Evolutionary conservation across 306 rosid genomes (phyloP), one percentile per base, ranked within the genome.

Genomic region (Castanea sativa): DNA sequence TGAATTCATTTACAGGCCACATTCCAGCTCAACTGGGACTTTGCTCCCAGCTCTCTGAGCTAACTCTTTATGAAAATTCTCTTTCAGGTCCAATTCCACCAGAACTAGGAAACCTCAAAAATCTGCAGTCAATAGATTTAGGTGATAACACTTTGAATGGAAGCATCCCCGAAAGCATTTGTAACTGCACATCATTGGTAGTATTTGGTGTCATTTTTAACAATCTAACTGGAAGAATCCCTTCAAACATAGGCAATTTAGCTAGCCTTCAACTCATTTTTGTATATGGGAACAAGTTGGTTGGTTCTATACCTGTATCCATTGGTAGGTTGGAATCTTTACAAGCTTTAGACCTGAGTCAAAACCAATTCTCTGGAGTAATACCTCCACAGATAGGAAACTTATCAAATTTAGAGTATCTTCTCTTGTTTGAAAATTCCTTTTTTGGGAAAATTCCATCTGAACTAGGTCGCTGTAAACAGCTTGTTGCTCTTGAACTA

Each of bases 41-140:
- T 52, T 88, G 95, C 73, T 82, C 92, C 74, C 89, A 90, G 33
- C 97, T 92, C 63, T 71, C 92, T 73, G n/a, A 75, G 69, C 90
- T 94, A 0, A 0, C 12, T 32, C 81, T 94, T 55, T 27, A 65
- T 81, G 69, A 79, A 29, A 94, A 94, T 76, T 76, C 86, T 81
- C 89, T 92, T 32, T 87, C 88, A 11, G 97, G 97, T 25, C 72
- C 87, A 33, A 83, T 94, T 57, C 98, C 98, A 53, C 73, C 87
- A 18, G 89, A 84, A 73, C 72, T 94, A 77, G 92, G 92, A 73
- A 84, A 79, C 79, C 83, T 91, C 8, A 23, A 79, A 71, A 83
- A 20, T 45, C 78, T 94, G 53, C 85, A 85, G 80, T 57, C 20
- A 68, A 14, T 92, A 78, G 92, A 89, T 82, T 78, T 94, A 55